Evolutionary conservation across 2,329 filamentous ascomycete genomes (phyloP), one percentile per base, ranked within the genome.

Genomic region (Daldinia sp.): DNA sequence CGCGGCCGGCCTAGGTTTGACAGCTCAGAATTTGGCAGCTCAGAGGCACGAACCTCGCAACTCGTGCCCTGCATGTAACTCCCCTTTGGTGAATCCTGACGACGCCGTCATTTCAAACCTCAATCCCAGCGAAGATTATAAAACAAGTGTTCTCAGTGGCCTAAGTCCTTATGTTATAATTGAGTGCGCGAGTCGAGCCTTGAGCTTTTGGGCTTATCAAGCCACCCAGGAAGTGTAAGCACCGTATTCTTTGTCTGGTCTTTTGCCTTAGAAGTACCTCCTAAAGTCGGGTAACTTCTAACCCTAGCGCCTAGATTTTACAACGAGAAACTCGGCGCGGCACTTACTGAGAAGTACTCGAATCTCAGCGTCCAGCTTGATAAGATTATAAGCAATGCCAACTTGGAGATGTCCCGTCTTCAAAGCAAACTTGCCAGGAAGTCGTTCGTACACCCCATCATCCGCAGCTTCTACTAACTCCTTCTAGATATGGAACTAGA

Each of bases 151-250:
- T 0, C 81, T 97, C 9, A 93, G 91, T 72, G 94, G 94, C 0
- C 79, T 97, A 0, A 91, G 87, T 63, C 94, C 94, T 0, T 89
- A 84, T 30, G 83, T 89, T 27, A 91, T 97, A 66, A 93, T 96
- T 84, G 94, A 97, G 70, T 96, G 93, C 76, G 90, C 92, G 19
- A 88, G 90, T 4, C 85, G 91, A 68, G 93, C 90, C 1, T 77
- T 97, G 67, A 87, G 85, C 29, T 97, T 97, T 74, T 96, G 93
- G 90, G 89, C 87, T 27, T 97, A 96, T 71, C 93, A 97, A 74
- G 88, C 89, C 17, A 88, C 88, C 2, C 91, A 95, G 71, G 91
- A 97, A 77, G 90, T 96, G 90, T 93, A 71, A 67, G 82, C 75
- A 8, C n/a, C 10, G 9, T n/a, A n/a, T n/a, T n/a, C n/a, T n/a